Base-by-base conservation (phyloP, 306 rosid species). In the Parietaria judaica region DNA sequence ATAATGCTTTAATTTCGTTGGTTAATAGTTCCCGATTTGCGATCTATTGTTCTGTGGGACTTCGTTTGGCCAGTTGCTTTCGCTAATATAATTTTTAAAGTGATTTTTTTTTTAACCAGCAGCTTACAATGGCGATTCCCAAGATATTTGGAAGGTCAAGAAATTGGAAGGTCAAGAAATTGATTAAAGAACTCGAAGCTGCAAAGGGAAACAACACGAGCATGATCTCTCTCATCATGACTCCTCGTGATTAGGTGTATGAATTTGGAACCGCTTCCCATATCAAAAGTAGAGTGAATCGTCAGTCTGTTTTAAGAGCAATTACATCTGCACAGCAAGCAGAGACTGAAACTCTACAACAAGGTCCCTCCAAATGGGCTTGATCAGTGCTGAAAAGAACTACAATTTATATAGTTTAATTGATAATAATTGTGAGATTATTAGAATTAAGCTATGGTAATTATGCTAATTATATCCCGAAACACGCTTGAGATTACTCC, bases 201-300 rank as follows among this genome's bases (percentile, higher is more conserved):
- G 96, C 96, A 0, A 76, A 90, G 64, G 96, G 96, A 14, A 89
- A 89, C 68, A 95, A 95, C 47, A 89, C 96, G 58, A 86, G 96
- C 81, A 89, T 89, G 96, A 89, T 89, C 66, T 89, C 96, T 57
- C 86, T 89, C 44, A 86, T 89, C 5, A 89, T 89, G 95, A 95
- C 96, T 74, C 96, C 96, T 0, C 83, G 96, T 0, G 96, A 89
- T 86, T 95, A 89, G 53, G 72, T 89, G 14, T 86, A 89, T 78
- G 96, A 89, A 78, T 89, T 78, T 72, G 96, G 96, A 66, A 89
- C 96, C 76, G 96, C 95, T 64, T 89, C 96, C 57, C 85, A 89
- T 68, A 89, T 89, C 69, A 89, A 89, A 61, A 89, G 96, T 38
- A 79, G 96, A 80, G 96, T 89, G 56, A 89, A 89, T 70, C 80